Base-by-base conservation (phyloP, 2,329 filamentous ascomycete species). In the Scolecobasidium constrictum region DNA sequence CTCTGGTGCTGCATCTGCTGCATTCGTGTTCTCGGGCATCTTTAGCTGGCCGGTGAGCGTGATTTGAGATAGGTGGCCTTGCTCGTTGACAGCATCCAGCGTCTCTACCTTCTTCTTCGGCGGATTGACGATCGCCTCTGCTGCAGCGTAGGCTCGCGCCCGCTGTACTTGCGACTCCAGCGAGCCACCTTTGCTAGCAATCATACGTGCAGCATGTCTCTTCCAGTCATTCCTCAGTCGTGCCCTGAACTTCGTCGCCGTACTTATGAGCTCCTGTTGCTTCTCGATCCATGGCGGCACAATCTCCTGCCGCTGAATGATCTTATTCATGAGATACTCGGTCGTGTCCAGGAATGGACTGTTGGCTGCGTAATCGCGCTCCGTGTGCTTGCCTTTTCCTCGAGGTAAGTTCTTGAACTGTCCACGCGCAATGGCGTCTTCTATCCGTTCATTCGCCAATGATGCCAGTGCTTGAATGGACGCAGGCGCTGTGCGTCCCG, bases 261-360 rank as follows among this genome's bases (percentile, higher is more conserved):
- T 74, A 47, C 76, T 78, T 9, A 78, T 72, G 4, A 96, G 67
- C 54, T 95, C 87, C 57, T 96, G 90, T 60, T 98, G 92, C 64
- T 95, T 96, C 63, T 98, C 92, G 46, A 98, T 96, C 92, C 92
- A 98, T 0, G 90, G 90, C 1, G 92, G 92, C 1, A 94, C 86
- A 46, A 96, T 85, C 16, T 94, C 88, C 61, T 98, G 92, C 46
- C 83, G 82, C 64, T 95, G 85, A 49, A 98, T 95, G 68, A 96
- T 95, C 64, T 93, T 92, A 64, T 98, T 96, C 82, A 96, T 83
- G 53, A 96, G 85, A 59, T 95, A 95, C 62, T 96, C 90, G 0
- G 92, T 96, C 1, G 90, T 96, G 56, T 96, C 86, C 45, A 96
- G 77, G 55, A 94, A 96, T 0, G 92, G 87, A 51, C 83, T 93